These are phyloP conservation scores for Botrytis porri DNA, from an alignment of 2,329 filamentous ascomycete genomes.

Conservation along the genomic window DNA sequence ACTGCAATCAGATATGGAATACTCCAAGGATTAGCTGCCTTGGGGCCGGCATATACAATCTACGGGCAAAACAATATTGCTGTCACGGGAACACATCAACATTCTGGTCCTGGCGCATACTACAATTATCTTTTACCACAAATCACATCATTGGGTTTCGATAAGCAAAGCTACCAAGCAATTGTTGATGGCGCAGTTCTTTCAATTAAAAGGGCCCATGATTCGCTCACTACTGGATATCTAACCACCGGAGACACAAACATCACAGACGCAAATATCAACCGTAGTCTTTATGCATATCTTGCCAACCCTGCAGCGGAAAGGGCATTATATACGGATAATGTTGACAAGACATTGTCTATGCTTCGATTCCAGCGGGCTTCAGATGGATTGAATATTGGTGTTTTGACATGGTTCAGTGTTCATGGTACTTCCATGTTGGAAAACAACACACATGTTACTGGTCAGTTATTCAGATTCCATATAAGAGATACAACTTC, in stretches of 20 bases:
- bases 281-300: slow-evolving; percentile 84
- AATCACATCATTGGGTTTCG: slow-evolving; percentile 81
- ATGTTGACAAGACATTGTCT: slow-evolving; percentile 72
- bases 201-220: slow-evolving; percentile 78
- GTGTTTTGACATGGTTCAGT: slow-evolving; percentile 76
- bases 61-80: slow-evolving; percentile 82
- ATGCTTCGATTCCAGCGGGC: slow-evolving; percentile 74
- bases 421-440: slow-evolving; percentile 86
- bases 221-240: slow-evolving; percentile 61
- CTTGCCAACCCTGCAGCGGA: slow-evolving; percentile 78
- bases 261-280: slow-evolving; percentile 76
- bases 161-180: slow-evolving; percentile 82
- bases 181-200: slow-evolving; percentile 81
- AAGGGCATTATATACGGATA: slow-evolving; percentile 60
- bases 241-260: slow-evolving; percentile 68
- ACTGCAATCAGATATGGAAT: slow-evolving; percentile 84
- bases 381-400: slow-evolving; percentile 71
- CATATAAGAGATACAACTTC: not conserved
- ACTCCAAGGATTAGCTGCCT: slow-evolving; percentile 64
- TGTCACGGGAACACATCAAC: slow-evolving; percentile 87
- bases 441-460: slow-evolving; percentile 85
- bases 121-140: slow-evolving; percentile 91
- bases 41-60: slow-evolving; percentile 69
- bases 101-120: slow-evolving; percentile 88
- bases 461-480: slow-evolving; percentile 48